These are phyloP conservation scores for Fomes fomentarius DNA, from an alignment of 1,284 basidiomycete genomes.

Conservation along the genomic window DNA sequence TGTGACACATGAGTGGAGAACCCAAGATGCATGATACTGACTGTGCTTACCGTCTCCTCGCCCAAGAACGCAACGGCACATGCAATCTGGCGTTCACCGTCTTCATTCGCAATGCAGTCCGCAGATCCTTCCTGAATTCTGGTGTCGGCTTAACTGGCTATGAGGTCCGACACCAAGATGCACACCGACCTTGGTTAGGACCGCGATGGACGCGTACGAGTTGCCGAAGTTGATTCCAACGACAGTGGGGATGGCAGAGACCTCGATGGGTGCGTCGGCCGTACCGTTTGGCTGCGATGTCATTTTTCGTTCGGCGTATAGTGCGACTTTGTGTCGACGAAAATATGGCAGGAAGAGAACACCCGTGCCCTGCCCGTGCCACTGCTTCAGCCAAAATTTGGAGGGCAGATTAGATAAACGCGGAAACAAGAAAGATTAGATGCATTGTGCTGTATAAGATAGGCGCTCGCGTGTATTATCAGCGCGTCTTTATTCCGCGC, in stretches of 20 bases:
- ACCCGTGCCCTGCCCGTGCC: neutral
- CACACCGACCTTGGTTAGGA: conserved; percentile 84
- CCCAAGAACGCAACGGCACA: conserved; percentile 93
- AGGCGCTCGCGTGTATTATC: conserved; percentile 4
- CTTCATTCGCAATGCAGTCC: conserved; percentile 97
- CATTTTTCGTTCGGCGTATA: conserved; percentile 23
- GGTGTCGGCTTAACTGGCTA: neutral
- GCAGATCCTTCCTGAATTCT: conserved; percentile 90
- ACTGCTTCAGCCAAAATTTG: conserved; percentile 13
- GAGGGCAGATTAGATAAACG: conserved; percentile 24
- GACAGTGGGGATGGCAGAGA: conserved; percentile 51
- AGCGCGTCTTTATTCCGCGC: conserved; percentile 12
- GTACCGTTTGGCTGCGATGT: conserved; percentile 42
- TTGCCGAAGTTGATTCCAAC: conserved; percentile 98
- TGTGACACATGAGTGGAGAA: neutral
- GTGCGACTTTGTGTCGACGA: neutral
- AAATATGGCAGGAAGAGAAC: no score
- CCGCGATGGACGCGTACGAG: conserved; percentile 93
- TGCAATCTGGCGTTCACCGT: conserved; percentile 97
- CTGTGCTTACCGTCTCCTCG: conserved; percentile 76
- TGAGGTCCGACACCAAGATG: neutral
- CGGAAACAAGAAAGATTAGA: no score
- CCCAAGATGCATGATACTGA: neutral
- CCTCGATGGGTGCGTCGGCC: conserved; percentile 38
- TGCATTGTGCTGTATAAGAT: no score